Percentiles rank a stretch among this genome's conserved stretches.
phyloP scores from a whole-genome alignment of 2,329 filamentous ascomycete species.

The Claviceps sp. region DNA sequence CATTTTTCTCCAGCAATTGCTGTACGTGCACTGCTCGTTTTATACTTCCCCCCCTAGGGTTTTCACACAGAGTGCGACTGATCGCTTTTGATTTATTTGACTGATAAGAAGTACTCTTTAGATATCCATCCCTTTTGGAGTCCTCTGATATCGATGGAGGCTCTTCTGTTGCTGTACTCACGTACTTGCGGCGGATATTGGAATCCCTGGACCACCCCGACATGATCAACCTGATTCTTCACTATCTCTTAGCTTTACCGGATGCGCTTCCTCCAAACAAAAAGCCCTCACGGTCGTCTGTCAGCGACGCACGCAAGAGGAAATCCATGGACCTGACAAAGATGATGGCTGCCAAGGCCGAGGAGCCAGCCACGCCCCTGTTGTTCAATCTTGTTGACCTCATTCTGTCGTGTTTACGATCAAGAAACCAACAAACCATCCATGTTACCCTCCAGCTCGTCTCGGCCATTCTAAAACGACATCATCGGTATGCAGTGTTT shows the following conservation, averaged over 20 bases:
- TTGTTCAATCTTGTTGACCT: slow-evolving; percentile 91
- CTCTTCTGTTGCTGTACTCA: slow-evolving; percentile 89
- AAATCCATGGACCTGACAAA: slow-evolving; percentile 82
- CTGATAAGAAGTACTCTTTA: slow-evolving; percentile 20
- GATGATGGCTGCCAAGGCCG: slow-evolving; percentile 62
- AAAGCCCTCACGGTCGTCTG: slow-evolving; percentile 31
- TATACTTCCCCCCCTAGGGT: not conserved
- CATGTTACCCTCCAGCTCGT: slow-evolving; percentile 79
- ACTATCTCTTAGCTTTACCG: slow-evolving; percentile 77
- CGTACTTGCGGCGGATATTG: slow-evolving; percentile 80
- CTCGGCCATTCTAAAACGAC: slow-evolving; percentile 72
- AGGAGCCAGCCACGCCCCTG: slow-evolving; percentile 62
- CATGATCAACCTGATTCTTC: slow-evolving; percentile 84
- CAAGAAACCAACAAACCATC: slow-evolving; percentile 76
- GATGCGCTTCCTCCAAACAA: slow-evolving; percentile 30
- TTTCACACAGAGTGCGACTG: not conserved
- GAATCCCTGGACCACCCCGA: slow-evolving; percentile 88
- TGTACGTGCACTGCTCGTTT: slow-evolving; percentile 41
- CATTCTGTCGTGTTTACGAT: slow-evolving; percentile 71
- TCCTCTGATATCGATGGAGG: slow-evolving; percentile 95
- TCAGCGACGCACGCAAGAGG: slow-evolving; percentile 61
- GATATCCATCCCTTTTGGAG: slow-evolving; percentile 88
- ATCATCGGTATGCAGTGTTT: slow-evolving; percentile 73
- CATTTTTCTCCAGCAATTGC: slow-evolving; percentile 83
- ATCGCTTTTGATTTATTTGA: not conserved